Conservation (phyloP, 495 filamentous ascomycete genomes). For the Lophiotrema nucula region DNA sequence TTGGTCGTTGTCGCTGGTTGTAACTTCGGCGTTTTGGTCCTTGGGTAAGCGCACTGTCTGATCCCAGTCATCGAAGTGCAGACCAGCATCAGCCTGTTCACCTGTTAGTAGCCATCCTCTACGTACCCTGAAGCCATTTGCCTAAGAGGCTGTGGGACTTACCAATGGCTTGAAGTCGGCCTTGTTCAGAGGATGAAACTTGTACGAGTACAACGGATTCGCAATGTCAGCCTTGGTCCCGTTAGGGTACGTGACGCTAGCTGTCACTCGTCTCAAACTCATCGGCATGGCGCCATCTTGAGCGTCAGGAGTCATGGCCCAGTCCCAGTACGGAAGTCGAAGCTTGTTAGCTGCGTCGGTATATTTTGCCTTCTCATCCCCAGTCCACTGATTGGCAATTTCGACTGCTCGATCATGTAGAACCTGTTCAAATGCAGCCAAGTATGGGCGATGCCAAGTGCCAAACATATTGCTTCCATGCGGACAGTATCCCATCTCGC, state of each 20-base stretch:
- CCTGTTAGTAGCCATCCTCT: background rate
- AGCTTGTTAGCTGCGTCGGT: constrained; percentile 3
- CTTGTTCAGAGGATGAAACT: constrained; percentile 15
- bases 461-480: constrained; percentile 24
- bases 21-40: constrained; percentile 1
- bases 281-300: constrained; percentile 6
- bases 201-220: constrained; percentile 23
- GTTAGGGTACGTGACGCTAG: constrained; percentile 13
- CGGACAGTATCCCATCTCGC: constrained; percentile 13
- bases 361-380: background rate
- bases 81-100: constrained; percentile 3
- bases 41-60: constrained; percentile 14
- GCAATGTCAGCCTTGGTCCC: constrained; percentile 12
- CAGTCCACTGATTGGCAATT: constrained; percentile 20
- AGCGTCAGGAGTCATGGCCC: constrained; percentile 17
- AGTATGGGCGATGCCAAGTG: constrained; percentile 23
- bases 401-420: constrained; percentile 12
- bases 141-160: background rate
- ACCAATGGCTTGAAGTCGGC: constrained; percentile 17
- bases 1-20: constrained; percentile 20
- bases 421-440: constrained; percentile 21
- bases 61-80: constrained; percentile 23
- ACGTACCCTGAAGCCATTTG: background rate
- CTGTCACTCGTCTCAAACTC: constrained; percentile 5
- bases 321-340: constrained; percentile 32